phyloP scores from a whole-genome alignment of 2,329 filamentous ascomycete genomes.

The Colletotrichum camelliae region DNA sequence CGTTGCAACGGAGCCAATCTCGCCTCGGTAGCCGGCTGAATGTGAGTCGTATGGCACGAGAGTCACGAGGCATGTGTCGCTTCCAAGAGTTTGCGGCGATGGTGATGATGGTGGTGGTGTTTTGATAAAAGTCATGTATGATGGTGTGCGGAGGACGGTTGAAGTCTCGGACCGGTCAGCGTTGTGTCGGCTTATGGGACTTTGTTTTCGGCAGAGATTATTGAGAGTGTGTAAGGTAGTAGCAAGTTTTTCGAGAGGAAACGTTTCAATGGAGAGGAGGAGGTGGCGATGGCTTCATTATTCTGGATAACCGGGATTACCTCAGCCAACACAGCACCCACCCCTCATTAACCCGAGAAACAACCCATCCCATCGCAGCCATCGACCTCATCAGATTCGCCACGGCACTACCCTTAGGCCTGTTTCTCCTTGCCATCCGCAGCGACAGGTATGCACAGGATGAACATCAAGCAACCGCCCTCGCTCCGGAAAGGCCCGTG shows the following conservation, averaged over 20 bases:
- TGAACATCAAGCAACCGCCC: constrained; percentile 40
- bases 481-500: constrained; percentile 41
- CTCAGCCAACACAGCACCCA: neutral
- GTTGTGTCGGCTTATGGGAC: neutral
- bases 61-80: neutral
- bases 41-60: neutral
- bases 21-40: neutral
- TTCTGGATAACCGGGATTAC: neutral
- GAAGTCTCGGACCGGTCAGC: neutral
- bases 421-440: neutral
- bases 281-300: constrained; percentile 1
- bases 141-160: neutral
- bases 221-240: neutral
- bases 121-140: neutral
- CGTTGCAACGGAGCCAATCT: neutral
- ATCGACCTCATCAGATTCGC: neutral
- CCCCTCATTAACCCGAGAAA: neutral
- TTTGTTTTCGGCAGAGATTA: neutral
- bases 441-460: constrained; percentile 27
- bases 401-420: neutral
- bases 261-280: neutral
- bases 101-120: neutral
- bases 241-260: neutral
- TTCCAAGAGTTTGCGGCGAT: neutral
- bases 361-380: neutral